Evolutionary conservation across 768 basidiomycete genomes (phyloP).

Genomic region (Auriscalpium orientale): DNA sequence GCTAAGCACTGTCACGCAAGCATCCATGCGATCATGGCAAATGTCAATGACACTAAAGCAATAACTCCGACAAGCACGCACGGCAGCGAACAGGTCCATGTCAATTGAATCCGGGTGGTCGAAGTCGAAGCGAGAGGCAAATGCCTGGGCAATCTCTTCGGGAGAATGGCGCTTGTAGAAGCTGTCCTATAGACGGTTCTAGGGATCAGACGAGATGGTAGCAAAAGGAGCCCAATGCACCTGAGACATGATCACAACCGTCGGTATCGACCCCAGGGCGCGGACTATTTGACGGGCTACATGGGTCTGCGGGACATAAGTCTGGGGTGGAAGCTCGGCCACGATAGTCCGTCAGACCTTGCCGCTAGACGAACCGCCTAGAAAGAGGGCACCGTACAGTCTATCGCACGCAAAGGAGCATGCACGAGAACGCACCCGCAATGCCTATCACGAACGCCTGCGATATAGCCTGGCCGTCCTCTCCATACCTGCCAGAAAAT

Average conservation of each 20-base stretch:
- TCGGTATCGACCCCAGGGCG: conserved; percentile 74
- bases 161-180: conserved; percentile 81
- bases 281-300: conserved; percentile 79
- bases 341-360: conserved; percentile 42
- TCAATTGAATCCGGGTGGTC: conserved; percentile 94
- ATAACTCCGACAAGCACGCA: conserved; percentile 27
- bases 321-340: neutral
- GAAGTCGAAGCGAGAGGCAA: conserved; percentile 73
- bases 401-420: neutral
- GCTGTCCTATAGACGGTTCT: conserved; percentile 54
- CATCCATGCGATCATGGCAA: no score
- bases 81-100: conserved; percentile 75
- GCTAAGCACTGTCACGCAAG: conserved; percentile 54
- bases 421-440: conserved; percentile 46
- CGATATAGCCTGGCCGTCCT: conserved; percentile 59
- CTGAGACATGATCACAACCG: conserved; percentile 88
- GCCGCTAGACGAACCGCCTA: conserved; percentile 82
- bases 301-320: conserved; percentile 50
- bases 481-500: conserved; percentile 53
- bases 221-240: conserved; percentile 27
- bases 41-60: no score
- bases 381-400: neutral
- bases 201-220: neutral
- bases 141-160: conserved; percentile 79
- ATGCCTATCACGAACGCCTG: conserved; percentile 83